phyloP scores from a whole-genome alignment of 2,329 filamentous ascomycete genomes.

The Dryadomyces sulphureus region DNA sequence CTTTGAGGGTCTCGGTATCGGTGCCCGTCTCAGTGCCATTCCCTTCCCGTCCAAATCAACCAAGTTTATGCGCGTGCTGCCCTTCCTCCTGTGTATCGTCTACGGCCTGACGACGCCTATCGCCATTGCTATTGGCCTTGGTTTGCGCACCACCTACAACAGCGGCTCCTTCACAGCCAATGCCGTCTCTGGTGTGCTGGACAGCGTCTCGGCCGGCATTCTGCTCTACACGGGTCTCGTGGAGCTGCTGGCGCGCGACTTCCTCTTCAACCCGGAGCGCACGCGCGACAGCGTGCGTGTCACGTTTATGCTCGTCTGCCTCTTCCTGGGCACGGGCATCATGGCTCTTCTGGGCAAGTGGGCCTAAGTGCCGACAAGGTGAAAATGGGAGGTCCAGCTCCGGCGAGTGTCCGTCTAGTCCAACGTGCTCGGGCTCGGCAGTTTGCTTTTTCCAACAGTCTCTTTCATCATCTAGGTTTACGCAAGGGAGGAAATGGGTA shows the following conservation, averaged over 20 bases:
- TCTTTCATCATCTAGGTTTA: background rate
- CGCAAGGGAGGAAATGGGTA: background rate
- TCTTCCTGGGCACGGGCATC: conserved; percentile 57
- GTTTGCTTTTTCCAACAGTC: background rate
- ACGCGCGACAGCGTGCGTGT: conserved; percentile 55
- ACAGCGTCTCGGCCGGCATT: conserved; percentile 80
- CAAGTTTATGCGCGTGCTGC: conserved; percentile 48
- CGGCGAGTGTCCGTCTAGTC: background rate
- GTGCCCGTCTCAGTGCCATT: conserved; percentile 64
- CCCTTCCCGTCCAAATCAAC: conserved; percentile 46
- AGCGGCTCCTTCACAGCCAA: conserved; percentile 41
- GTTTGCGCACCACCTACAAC: conserved; percentile 51
- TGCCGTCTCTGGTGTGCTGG: conserved; percentile 77
- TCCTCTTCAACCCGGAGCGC: conserved; percentile 89
- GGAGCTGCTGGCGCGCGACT: conserved; percentile 88
- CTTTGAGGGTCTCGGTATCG: conserved; percentile 87
- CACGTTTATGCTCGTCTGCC: conserved; percentile 54
- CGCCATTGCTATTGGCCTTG: conserved; percentile 71
- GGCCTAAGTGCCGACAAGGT: conserved; percentile 39
- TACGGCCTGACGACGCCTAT: conserved; percentile 77
- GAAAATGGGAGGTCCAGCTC: background rate
- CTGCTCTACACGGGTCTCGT: conserved; percentile 92
- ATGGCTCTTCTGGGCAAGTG: conserved; percentile 82
- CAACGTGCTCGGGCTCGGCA: background rate
- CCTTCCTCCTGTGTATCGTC: conserved; percentile 55